Evolutionary conservation across 2,329 filamentous ascomycete species (phyloP).

Genomic region (Hypoxylon sp.): DNA sequence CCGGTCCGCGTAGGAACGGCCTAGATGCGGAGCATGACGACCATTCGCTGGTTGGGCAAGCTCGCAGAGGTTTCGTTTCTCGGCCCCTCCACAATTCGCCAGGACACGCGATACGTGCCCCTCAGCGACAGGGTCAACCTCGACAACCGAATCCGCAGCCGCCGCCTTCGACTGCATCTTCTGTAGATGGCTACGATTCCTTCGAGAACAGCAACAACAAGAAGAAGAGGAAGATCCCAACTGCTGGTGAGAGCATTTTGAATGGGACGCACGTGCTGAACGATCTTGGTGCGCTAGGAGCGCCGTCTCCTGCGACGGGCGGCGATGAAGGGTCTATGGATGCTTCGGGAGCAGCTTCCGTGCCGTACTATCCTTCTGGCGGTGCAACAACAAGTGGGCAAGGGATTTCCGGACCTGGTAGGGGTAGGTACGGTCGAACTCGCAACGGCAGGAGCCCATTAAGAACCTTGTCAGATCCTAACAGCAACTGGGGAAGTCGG

Average conservation of each 20-base stretch:
- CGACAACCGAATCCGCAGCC: conserved; percentile 67
- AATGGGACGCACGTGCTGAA: conserved; percentile 60
- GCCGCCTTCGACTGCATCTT: conserved; percentile 77
- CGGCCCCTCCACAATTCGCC: conserved; percentile 64
- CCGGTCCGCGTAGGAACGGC: conserved; percentile 53
- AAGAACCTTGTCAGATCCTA: conserved; percentile 71
- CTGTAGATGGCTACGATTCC: conserved; percentile 91
- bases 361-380: conserved; percentile 61
- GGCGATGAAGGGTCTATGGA: conserved; percentile 56
- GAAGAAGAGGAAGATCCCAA: conserved; percentile 98
- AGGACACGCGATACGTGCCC: conserved; percentile 60
- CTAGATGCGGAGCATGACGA: conserved; percentile 46
- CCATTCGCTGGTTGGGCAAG: conserved; percentile 46
- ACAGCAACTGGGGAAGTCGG: conserved; percentile 68
- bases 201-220: conserved; percentile 99
- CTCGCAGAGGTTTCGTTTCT: conserved; percentile 56
- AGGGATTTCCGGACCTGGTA: conserved; percentile 86
- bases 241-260: conserved; percentile 77
- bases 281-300: conserved; percentile 55
- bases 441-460: conserved; percentile 74
- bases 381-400: conserved; percentile 71
- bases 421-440: conserved; percentile 83
- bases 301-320: conserved; percentile 55
- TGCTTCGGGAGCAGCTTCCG: conserved; percentile 50
- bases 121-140: conserved; percentile 62